These are phyloP conservation scores for Orbilia javanica DNA, from an alignment of 2,329 filamentous ascomycete genomes.

Conservation along the genomic window DNA sequence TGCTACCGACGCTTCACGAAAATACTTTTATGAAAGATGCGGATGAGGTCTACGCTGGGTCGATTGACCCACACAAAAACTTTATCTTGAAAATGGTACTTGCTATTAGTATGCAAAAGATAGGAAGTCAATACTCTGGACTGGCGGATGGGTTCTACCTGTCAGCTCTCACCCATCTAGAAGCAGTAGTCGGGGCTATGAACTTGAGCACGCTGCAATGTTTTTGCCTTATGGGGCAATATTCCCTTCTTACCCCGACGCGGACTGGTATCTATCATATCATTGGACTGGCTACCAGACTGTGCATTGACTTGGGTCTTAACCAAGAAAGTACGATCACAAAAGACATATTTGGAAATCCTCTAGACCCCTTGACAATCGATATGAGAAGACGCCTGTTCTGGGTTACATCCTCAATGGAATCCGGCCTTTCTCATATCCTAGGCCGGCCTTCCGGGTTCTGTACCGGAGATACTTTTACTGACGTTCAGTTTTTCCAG, in stretches of 20 bases:
- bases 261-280: slow-evolving; percentile 92
- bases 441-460: slow-evolving; percentile 89
- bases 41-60: slow-evolving; percentile 82
- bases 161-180: slow-evolving; percentile 85
- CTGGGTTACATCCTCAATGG: slow-evolving; percentile 90
- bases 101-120: slow-evolving; percentile 92
- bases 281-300: slow-evolving; percentile 84
- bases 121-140: slow-evolving; percentile 84
- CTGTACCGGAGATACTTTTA: slow-evolving; percentile 81
- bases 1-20: slow-evolving; percentile 89
- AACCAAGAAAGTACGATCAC: slow-evolving; percentile 89
- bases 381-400: slow-evolving; percentile 90
- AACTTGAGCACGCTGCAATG: slow-evolving; percentile 92
- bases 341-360: slow-evolving; percentile 72
- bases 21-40: slow-evolving; percentile 80
- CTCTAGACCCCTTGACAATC: slow-evolving; percentile 78
- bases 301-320: slow-evolving; percentile 89
- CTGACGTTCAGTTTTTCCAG: slow-evolving; percentile 88
- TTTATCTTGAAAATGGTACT: slow-evolving; percentile 92
- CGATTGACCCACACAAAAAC: slow-evolving; percentile 82
- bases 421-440: slow-evolving; percentile 84
- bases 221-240: slow-evolving; percentile 86
- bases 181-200: slow-evolving; percentile 86
- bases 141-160: slow-evolving; percentile 95
- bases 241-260: slow-evolving; percentile 91